These are phyloP conservation scores for Theobroma cacao DNA, from an alignment of 345 rosid genomes.

Conservation along the genomic window DNA sequence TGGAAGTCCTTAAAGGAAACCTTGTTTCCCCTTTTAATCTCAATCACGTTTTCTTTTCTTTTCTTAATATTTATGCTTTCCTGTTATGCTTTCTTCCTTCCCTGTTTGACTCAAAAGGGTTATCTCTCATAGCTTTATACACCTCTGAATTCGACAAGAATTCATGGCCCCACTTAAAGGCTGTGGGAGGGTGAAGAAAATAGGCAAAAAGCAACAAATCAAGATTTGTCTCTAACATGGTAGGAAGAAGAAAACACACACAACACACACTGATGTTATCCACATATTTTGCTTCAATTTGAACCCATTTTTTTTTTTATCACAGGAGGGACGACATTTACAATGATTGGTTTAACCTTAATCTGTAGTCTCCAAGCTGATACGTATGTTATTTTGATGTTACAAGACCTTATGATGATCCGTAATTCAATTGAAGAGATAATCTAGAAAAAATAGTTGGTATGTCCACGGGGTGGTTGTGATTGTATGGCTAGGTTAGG, in stretches of 20 bases:
- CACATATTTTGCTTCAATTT: background rate
- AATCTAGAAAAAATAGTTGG: background rate
- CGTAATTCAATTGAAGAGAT: conserved; percentile 1
- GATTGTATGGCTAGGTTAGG: background rate
- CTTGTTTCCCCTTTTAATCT: no score
- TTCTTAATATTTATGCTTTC: background rate
- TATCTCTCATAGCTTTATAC: background rate
- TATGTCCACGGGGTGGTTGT: conserved; percentile 5
- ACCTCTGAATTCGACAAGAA: background rate
- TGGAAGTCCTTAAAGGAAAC: no score
- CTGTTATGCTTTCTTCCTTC: background rate
- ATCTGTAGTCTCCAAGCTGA: background rate
- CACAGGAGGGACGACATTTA: no score
- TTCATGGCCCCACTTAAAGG: background rate
- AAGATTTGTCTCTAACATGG: background rate
- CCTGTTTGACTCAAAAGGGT: background rate
- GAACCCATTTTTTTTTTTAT: no score
- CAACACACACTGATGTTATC: background rate
- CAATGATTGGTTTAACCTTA: background rate
- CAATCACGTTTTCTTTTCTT: background rate
- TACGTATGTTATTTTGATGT: background rate
- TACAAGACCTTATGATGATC: background rate
- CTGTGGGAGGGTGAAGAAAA: background rate
- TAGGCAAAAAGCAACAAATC: background rate
- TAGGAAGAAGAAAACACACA: background rate